Percentiles rank a stretch among this genome's conserved stretches.
phyloP scores from a whole-genome alignment of 495 filamentous ascomycete species.

The Lepraria neglecta region DNA sequence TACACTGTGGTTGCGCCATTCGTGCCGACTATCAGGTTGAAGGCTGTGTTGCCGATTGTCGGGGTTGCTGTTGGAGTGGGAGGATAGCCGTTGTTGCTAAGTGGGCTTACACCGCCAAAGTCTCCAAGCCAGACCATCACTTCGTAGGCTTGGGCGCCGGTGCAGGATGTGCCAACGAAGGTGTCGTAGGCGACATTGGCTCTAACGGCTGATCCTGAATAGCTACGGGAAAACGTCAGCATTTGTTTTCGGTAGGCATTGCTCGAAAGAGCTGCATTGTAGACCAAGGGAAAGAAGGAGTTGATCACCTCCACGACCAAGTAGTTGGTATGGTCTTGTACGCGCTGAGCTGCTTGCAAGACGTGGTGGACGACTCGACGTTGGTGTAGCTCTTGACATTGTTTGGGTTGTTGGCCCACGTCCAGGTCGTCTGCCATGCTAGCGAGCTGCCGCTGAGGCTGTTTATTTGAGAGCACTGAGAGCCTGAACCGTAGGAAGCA shows the following conservation, averaged over 20 bases:
- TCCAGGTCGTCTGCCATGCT: slow-evolving; percentile 53
- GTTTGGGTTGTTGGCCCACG: slow-evolving; percentile 46
- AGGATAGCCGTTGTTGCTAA: slow-evolving; percentile 47
- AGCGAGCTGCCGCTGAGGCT: slow-evolving; percentile 41
- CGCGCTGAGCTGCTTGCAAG: slow-evolving; percentile 40
- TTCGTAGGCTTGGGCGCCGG: slow-evolving; percentile 50
- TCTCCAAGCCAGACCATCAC: slow-evolving; percentile 68
- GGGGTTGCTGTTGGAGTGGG: slow-evolving; percentile 45
- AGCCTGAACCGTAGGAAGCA: slow-evolving; percentile 40
- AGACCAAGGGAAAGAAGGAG: neutral
- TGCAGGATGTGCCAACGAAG: slow-evolving; percentile 47
- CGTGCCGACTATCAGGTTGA: slow-evolving; percentile 50
- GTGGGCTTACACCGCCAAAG: slow-evolving; percentile 56
- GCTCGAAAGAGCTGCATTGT: neutral
- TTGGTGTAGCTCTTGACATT: slow-evolving; percentile 59
- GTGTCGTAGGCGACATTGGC: slow-evolving; percentile 62
- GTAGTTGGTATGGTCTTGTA: slow-evolving; percentile 47
- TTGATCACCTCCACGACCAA: slow-evolving; percentile 48
- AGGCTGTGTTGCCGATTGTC: slow-evolving; percentile 45
- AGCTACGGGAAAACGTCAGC: slow-evolving; percentile 33
- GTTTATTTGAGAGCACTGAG: slow-evolving; percentile 52
- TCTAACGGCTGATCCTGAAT: slow-evolving; percentile 49
- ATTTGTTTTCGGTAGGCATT: neutral
- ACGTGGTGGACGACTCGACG: slow-evolving; percentile 40
- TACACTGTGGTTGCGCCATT: slow-evolving; percentile 54